Evolutionary conservation across 768 basidiomycete genomes (phyloP).

Genomic region (Collybiopsis luxurians): DNA sequence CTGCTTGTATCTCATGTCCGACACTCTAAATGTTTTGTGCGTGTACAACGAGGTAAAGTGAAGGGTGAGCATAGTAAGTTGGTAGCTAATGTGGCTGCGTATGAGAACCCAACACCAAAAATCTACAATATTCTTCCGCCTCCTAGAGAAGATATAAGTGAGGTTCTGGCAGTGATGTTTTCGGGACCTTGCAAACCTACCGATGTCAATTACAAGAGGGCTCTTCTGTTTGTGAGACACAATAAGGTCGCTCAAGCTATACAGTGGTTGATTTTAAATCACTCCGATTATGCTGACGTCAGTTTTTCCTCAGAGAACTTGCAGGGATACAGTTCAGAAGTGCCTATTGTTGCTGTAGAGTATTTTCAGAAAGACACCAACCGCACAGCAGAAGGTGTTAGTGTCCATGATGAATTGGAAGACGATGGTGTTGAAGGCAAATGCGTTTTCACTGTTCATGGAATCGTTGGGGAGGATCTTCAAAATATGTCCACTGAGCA

Average conservation of each 20-base stretch:
- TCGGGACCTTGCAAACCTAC: constrained; percentile 25
- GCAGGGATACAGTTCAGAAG: constrained; percentile 18
- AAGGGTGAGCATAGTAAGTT: constrained; percentile 19
- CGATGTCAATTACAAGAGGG: constrained; percentile 20
- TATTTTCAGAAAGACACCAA: constrained; percentile 9
- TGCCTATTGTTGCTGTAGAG: constrained; percentile 22
- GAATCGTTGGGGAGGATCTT: constrained; percentile 25
- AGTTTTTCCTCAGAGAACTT: constrained; percentile 25
- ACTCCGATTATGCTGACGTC: constrained; percentile 29
- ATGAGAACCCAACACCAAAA: constrained; percentile 14
- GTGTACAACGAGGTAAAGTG: constrained; percentile 10
- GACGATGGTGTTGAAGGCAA: constrained; percentile 28
- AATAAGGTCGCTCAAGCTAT: constrained; percentile 24
- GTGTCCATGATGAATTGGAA: constrained; percentile 19
- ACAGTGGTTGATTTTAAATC: constrained; percentile 35
- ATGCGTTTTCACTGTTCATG: constrained; percentile 38
- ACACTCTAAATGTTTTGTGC: constrained; percentile 16
- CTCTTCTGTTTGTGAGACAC: constrained; percentile 25
- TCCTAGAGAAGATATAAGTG: constrained; percentile 24
- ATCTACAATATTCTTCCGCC: constrained; percentile 16
- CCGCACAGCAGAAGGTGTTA: not conserved
- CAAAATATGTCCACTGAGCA: constrained; percentile 13
- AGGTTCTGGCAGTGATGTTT: constrained; percentile 31
- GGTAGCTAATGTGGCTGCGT: constrained; percentile 4
- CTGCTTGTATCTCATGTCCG: constrained; percentile 17